Conservation (phyloP, 192 early-diverging fungal species). For the Tieghemiomyces parasiticus region DNA sequence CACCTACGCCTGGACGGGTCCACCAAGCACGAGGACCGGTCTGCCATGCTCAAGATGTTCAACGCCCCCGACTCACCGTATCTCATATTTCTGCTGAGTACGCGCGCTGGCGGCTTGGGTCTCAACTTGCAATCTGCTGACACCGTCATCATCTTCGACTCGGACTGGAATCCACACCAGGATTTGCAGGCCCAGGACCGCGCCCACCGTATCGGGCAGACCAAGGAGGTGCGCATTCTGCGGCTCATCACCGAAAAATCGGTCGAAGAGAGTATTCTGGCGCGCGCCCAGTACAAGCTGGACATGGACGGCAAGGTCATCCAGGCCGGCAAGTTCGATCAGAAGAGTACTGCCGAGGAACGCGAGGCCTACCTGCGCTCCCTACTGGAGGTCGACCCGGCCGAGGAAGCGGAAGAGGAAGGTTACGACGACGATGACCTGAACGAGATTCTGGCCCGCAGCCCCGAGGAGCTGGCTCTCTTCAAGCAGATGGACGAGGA, state of each 20-base stretch:
- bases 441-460: slow-evolving; percentile 83
- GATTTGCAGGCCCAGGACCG: slow-evolving; percentile 99
- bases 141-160: slow-evolving; percentile 97
- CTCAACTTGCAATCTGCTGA: slow-evolving; percentile 94
- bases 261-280: slow-evolving; percentile 88
- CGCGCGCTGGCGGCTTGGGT: slow-evolving; percentile 91
- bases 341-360: slow-evolving; percentile 86
- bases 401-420: slow-evolving; percentile 53
- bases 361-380: slow-evolving; percentile 80
- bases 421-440: slow-evolving; percentile 74
- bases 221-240: slow-evolving; percentile 91
- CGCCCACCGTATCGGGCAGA: slow-evolving; percentile 99
- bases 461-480: slow-evolving; percentile 57
- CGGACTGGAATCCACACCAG: slow-evolving; percentile 98
- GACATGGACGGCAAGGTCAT: slow-evolving; percentile 98
- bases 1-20: slow-evolving; percentile 84
- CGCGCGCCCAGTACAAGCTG: slow-evolving; percentile 86
- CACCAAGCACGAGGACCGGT: slow-evolving; percentile 82
- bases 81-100: slow-evolving; percentile 86
- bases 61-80: slow-evolving; percentile 65
- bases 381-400: slow-evolving; percentile 49
- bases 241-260: slow-evolving; percentile 81
- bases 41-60: slow-evolving; percentile 60
- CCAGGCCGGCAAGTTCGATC: slow-evolving; percentile 98
- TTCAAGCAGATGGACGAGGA: slow-evolving; percentile 62